These are phyloP conservation scores for Colletotrichum sp. DNA, from an alignment of 2,329 filamentous ascomycete genomes.

Conservation along the genomic window DNA sequence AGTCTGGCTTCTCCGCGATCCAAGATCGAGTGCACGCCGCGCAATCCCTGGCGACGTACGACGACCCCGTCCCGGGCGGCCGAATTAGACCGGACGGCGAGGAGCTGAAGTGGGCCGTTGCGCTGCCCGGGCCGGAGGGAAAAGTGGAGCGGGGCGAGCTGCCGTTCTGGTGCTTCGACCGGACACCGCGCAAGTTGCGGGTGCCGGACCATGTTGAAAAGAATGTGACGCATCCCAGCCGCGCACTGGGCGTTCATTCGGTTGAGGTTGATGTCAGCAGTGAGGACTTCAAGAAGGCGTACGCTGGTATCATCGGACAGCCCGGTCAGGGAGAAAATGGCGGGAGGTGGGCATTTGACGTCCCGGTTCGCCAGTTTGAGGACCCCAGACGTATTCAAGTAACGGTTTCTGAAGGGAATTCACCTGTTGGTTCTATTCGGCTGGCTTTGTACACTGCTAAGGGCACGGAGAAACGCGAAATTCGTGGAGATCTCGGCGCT, in stretches of 20 bases:
- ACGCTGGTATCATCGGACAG: conserved; percentile 1
- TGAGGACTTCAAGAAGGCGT: conserved; percentile 11
- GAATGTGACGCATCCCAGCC: conserved; percentile 53
- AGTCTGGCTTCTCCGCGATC: conserved; percentile 40
- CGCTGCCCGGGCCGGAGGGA: conserved; percentile 36
- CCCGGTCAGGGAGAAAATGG: background rate
- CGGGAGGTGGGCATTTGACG: conserved; percentile 1
- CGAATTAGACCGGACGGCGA: conserved; percentile 59
- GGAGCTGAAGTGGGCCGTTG: conserved; percentile 64
- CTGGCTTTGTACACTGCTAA: conserved; percentile 3
- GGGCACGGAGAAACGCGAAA: background rate
- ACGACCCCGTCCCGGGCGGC: conserved; percentile 54
- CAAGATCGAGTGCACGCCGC: conserved; percentile 37
- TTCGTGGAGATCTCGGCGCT: conserved; percentile 1
- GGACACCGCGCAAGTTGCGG: conserved; percentile 59
- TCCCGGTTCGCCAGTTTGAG: conserved; percentile 9
- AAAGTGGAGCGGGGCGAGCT: conserved; percentile 49
- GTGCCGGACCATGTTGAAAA: conserved; percentile 51
- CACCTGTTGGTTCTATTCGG: background rate
- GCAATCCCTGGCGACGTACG: conserved; percentile 47
- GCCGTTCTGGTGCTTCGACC: conserved; percentile 72
- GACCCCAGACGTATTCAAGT: background rate
- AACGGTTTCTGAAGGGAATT: background rate
- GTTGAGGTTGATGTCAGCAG: conserved; percentile 41
- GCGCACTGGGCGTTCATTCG: conserved; percentile 54